Evolutionary conservation across 148 eudicot species (phyloP).

Genomic region (Simmondsia chinensis): DNA sequence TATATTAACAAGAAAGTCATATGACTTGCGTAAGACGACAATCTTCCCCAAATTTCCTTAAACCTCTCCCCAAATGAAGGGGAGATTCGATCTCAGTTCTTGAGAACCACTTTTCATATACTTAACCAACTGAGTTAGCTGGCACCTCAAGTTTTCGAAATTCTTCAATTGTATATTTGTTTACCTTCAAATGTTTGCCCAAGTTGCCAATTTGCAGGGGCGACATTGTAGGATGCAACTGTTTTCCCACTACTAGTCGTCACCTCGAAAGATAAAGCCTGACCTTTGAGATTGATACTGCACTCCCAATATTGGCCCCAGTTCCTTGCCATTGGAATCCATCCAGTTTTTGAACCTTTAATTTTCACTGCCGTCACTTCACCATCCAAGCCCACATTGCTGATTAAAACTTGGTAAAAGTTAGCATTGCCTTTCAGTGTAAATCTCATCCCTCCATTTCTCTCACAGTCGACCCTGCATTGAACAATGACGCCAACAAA

Average conservation of each 20-base stretch:
- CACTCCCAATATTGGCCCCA: conserved; percentile 81
- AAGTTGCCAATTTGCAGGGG: conserved; percentile 52
- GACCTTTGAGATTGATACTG: conserved; percentile 47
- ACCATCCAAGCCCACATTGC: conserved; percentile 60
- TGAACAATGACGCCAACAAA: neutral
- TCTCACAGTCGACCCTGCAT: conserved; percentile 52
- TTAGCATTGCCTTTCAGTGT: conserved; percentile 37
- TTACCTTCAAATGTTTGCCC: conserved; percentile 70
- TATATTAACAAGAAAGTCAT: no score
- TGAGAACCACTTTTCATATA: no score
- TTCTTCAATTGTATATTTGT: conserved; percentile 32
- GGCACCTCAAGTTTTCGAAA: no score
- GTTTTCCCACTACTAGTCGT: conserved; percentile 37
- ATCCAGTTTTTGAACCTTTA: conserved; percentile 62
- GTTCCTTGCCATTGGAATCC: conserved; percentile 74
- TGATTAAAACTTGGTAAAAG: conserved; percentile 49
- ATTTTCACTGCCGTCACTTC: conserved; percentile 50
- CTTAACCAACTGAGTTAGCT: no score
- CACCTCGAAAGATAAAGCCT: conserved; percentile 62
- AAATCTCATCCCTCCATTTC: conserved; percentile 58
- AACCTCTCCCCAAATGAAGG: no score
- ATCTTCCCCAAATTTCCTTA: no score
- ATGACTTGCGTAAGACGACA: no score
- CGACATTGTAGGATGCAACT: conserved; percentile 52
- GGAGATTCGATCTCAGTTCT: no score